phyloP scores from a whole-genome alignment of 2,329 filamentous ascomycete species.

The Botrytis byssoidea region DNA sequence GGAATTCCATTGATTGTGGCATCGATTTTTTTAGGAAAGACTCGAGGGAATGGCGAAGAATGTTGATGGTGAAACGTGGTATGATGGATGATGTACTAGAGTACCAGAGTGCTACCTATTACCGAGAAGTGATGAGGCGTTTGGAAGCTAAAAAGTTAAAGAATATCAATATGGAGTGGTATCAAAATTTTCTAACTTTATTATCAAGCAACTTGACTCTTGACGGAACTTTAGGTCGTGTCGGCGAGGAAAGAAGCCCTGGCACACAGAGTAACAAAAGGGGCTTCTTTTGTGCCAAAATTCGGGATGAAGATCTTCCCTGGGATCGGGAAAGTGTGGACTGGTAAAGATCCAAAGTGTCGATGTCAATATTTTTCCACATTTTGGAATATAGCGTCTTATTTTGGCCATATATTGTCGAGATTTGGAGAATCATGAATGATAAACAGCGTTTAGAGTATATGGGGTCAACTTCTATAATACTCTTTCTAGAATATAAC shows the following conservation, averaged over 20 bases:
- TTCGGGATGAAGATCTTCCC: constrained; percentile 22
- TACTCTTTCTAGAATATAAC: background rate
- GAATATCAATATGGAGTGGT: background rate
- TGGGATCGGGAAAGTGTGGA: constrained; percentile 8
- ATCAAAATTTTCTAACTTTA: background rate
- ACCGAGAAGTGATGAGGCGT: background rate
- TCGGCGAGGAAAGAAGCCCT: background rate
- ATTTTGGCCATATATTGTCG: background rate
- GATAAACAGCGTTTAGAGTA: background rate
- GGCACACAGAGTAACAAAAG: background rate
- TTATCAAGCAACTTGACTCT: background rate
- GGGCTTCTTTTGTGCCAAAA: constrained; percentile 14
- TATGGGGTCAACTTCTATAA: background rate
- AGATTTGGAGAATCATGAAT: background rate
- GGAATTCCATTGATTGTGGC: background rate
- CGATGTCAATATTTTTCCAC: background rate
- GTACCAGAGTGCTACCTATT: background rate
- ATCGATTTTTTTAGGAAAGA: background rate
- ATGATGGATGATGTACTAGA: background rate
- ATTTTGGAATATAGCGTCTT: background rate
- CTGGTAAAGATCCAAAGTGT: background rate
- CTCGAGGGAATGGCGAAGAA: background rate
- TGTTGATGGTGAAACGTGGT: background rate
- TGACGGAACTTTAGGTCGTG: background rate
- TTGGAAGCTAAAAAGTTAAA: background rate